Evolutionary conservation across 345 rosid species (phyloP).

Genomic region (Lagerstroemia speciosa): DNA sequence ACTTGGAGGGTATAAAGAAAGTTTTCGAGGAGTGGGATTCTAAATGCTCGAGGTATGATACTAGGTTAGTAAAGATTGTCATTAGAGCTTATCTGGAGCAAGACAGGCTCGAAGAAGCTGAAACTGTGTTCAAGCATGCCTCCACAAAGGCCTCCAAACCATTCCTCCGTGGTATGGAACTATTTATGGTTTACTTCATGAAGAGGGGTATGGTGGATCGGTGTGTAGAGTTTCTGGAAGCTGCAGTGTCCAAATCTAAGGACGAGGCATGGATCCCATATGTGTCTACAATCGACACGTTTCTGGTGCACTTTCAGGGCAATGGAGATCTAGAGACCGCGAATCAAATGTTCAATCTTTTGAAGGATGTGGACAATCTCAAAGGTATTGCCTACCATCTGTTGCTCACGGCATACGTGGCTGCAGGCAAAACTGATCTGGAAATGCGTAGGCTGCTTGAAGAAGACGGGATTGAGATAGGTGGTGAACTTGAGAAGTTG

Average conservation of each 20-base stretch:
- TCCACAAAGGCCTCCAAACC: slow-evolving; percentile 25
- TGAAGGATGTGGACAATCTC: slow-evolving; percentile 28
- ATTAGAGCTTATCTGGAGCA: slow-evolving; percentile 38
- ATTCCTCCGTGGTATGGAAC: slow-evolving; percentile 33
- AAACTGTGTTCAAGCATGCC: slow-evolving; percentile 28
- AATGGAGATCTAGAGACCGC: slow-evolving; percentile 57
- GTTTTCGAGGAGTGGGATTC: slow-evolving; percentile 67
- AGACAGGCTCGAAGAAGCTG: slow-evolving; percentile 52
- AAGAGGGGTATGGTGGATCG: slow-evolving; percentile 25
- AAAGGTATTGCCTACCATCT: slow-evolving; percentile 21
- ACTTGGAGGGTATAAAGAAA: slow-evolving; percentile 37
- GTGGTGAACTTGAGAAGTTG: slow-evolving; percentile 23
- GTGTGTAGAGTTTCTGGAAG: slow-evolving; percentile 45
- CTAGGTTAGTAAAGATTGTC: slow-evolving; percentile 40
- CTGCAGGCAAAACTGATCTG: slow-evolving; percentile 49
- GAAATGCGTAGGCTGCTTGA: slow-evolving; percentile 43
- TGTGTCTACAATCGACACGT: slow-evolving; percentile 25
- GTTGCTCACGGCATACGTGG: slow-evolving; percentile 43
- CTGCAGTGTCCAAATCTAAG: slow-evolving; percentile 26
- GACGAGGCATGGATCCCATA: slow-evolving; percentile 35
- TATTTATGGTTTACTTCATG: slow-evolving; percentile 50
- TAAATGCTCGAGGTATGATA: slow-evolving; percentile 41
- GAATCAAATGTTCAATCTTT: slow-evolving; percentile 31
- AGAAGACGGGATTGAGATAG: slow-evolving; percentile 33
- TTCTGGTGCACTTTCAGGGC: slow-evolving; percentile 32